Evolutionary conservation across 257 asterid species (phyloP).

Genomic region (Solanum chiquidenum): DNA sequence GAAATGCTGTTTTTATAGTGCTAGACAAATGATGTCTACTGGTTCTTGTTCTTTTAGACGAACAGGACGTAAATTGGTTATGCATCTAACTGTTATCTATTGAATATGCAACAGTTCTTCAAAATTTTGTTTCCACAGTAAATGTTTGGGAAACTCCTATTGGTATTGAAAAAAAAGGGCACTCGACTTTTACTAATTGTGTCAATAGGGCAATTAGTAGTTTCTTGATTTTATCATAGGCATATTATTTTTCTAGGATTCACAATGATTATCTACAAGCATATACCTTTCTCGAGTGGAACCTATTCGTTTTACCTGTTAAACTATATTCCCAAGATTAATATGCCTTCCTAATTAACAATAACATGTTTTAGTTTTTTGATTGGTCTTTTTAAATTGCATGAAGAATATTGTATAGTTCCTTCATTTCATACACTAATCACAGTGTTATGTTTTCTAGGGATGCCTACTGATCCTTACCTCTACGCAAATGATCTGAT

Average conservation of each 20-base stretch:
- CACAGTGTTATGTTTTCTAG: constrained; percentile 12
- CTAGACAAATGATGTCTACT: background rate
- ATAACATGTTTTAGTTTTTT: background rate
- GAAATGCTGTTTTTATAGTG: background rate
- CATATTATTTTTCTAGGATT: background rate
- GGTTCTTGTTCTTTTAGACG: background rate
- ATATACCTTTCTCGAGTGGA: background rate
- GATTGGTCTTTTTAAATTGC: background rate
- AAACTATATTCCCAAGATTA: background rate
- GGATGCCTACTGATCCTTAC: constrained; percentile 75
- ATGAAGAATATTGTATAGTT: background rate
- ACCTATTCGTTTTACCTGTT: background rate
- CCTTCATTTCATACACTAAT: background rate
- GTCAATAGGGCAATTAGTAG: background rate
- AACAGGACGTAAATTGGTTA: background rate
- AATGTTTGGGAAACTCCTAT: background rate
- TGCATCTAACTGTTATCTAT: background rate
- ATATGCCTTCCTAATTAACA: background rate
- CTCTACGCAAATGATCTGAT: constrained; percentile 69
- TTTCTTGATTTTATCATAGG: background rate
- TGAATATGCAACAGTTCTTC: background rate
- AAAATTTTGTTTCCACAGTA: background rate
- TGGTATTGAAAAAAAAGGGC: background rate
- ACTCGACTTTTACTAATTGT: background rate
- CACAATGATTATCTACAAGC: background rate